Conservation (phyloP, 768 basidiomycete species). For the Boletus speciosus region DNA sequence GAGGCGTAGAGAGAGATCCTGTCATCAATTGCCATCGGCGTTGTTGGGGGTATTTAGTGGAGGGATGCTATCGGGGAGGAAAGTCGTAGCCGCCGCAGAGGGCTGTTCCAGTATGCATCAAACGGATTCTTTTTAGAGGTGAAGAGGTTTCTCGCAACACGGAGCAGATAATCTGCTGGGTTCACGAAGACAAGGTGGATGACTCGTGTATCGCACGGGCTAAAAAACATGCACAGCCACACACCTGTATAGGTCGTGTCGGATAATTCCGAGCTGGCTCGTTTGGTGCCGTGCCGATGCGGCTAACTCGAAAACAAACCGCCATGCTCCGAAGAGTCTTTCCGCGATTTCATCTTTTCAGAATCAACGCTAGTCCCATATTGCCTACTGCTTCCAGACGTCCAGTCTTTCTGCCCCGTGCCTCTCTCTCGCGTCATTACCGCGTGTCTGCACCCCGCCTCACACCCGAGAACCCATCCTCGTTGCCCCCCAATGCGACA, state of each 20-base stretch:
- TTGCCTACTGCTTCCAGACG: conserved; percentile 44
- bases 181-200: conserved; percentile 13
- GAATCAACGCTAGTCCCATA: conserved; percentile 41
- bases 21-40: conserved; percentile 27
- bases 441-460: conserved; percentile 48
- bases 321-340: conserved; percentile 39
- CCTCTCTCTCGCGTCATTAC: conserved; percentile 39
- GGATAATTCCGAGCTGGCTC: conserved; percentile 8
- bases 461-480: conserved; percentile 23
- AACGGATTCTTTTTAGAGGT: conserved; percentile 22
- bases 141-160: conserved; percentile 13
- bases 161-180: conserved; percentile 14
- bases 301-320: too few relatives aligned
- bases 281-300: background rate
- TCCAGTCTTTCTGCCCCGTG: conserved; percentile 16
- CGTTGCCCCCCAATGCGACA: conserved; percentile 47
- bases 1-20: conserved; percentile 27
- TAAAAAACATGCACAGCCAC: conserved; percentile 23
- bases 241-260: conserved; percentile 21
- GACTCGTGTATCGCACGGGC: conserved; percentile 5
- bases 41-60: conserved; percentile 12
- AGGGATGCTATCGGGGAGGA: conserved; percentile 47
- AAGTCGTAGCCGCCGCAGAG: conserved; percentile 35
- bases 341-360: conserved; percentile 45
- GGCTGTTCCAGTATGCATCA: conserved; percentile 45